These are phyloP conservation scores for Malania oleifera DNA, from an alignment of 164 flowering plant genomes.

Conservation along the genomic window DNA sequence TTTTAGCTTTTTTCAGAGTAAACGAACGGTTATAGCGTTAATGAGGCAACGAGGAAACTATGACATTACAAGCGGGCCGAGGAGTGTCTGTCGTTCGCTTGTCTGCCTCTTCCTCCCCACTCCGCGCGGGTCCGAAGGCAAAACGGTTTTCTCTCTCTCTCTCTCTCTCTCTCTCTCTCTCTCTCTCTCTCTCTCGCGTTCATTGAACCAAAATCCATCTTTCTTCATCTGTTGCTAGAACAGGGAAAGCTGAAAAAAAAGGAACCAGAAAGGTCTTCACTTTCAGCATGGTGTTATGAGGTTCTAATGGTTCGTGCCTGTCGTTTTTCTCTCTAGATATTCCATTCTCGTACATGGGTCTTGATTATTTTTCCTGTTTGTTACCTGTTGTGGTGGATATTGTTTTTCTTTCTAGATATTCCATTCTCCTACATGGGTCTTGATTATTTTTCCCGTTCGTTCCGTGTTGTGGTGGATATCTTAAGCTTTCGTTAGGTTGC, in stretches of 20 bases:
- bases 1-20: too few species aligned
- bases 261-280: not conserved
- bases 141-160: constrained; percentile 37
- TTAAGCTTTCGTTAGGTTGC: not conserved
- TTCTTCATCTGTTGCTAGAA: constrained; percentile 12
- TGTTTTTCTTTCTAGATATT: constrained; percentile 3
- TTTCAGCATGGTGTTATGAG: constrained; percentile 7
- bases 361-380: constrained; percentile 1
- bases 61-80: too few species aligned
- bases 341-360: not conserved
- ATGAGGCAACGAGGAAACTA: too few species aligned
- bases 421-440: not conserved
- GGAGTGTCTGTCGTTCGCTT: not conserved
- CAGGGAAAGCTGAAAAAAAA: not conserved
- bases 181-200: too few species aligned
- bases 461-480: not conserved
- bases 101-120: constrained; percentile 9
- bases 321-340: not conserved
- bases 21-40: too few species aligned
- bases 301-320: constrained; percentile 15
- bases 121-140: constrained; percentile 37
- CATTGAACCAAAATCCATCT: not conserved
- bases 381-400: not conserved
- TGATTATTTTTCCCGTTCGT: not conserved
- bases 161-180: not conserved